Conservation (phyloP, 2,329 filamentous ascomycete species). For the Trichoderma gracile region DNA sequence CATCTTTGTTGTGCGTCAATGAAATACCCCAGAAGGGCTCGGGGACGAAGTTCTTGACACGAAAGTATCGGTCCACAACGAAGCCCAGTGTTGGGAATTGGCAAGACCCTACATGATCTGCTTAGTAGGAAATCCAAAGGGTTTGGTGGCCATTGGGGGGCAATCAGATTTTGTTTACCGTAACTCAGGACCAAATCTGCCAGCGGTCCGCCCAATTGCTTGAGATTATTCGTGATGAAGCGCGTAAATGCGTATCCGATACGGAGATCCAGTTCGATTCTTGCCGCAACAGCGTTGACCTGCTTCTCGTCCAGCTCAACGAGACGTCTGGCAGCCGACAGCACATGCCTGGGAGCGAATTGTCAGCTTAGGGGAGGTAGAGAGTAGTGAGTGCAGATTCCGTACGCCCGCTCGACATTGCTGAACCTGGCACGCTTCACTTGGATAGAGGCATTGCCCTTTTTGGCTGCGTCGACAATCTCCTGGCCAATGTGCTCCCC, state of each 20-base stretch:
- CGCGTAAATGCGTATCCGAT: conserved; percentile 93
- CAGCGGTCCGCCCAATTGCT: conserved; percentile 67
- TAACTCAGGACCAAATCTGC: conserved; percentile 74
- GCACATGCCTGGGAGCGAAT: conserved; percentile 67
- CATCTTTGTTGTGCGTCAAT: conserved; percentile 74
- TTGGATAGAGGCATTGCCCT: conserved; percentile 71
- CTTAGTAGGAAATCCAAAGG: neutral
- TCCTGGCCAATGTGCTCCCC: conserved; percentile 95
- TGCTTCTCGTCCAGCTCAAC: conserved; percentile 80
- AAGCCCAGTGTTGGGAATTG: conserved; percentile 97
- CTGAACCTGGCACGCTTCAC: conserved; percentile 89
- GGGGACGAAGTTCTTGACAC: conserved; percentile 89
- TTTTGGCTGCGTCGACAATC: conserved; percentile 76
- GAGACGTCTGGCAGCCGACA: conserved; percentile 77
- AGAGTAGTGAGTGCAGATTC: conserved; percentile 2
- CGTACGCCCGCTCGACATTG: conserved; percentile 88
- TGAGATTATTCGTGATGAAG: conserved; percentile 78
- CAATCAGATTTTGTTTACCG: conserved; percentile 52
- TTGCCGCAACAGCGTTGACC: conserved; percentile 80
- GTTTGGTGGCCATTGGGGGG: neutral
- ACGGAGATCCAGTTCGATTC: conserved; percentile 89
- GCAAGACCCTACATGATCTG: conserved; percentile 66
- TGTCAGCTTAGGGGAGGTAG: neutral
- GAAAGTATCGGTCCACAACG: conserved; percentile 93
- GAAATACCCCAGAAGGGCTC: conserved; percentile 94